These are phyloP conservation scores for Pneumocystis murina DNA, from an alignment of 1,139 yeast species.

Conservation along the genomic window DNA sequence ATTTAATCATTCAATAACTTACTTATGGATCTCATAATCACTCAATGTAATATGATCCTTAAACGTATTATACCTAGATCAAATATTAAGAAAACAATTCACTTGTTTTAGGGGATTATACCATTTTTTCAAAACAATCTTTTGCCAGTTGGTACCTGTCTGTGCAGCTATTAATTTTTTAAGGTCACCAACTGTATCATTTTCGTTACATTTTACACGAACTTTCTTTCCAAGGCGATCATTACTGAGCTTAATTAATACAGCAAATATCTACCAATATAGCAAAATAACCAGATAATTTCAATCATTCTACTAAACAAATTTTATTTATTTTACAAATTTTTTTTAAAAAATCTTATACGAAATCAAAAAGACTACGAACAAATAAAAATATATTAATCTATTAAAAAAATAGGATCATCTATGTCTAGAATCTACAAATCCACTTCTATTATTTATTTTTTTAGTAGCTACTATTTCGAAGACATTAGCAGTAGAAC, in stretches of 20 bases:
- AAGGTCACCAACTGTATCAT: conserved; percentile 83
- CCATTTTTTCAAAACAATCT: conserved; percentile 51
- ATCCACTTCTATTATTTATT: not conserved
- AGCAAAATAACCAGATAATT: conserved; percentile 22
- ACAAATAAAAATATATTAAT: not conserved
- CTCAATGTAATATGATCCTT: conserved; percentile 83
- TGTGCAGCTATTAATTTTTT: conserved; percentile 73
- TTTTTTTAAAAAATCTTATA: not conserved
- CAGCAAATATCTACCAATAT: not conserved
- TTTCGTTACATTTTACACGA: conserved; percentile 43
- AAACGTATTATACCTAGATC: conserved; percentile 43
- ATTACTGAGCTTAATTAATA: conserved; percentile 5
- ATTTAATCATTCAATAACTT: not conserved
- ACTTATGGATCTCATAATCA: conserved; percentile 80
- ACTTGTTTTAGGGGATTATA: conserved; percentile 3
- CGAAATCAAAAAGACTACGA: not conserved
- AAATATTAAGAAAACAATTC: not conserved
- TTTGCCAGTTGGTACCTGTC: conserved; percentile 54
- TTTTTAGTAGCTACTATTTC: not conserved
- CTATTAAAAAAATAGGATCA: not conserved
- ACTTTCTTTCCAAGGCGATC: conserved; percentile 71
- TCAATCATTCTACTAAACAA: conserved; percentile 24
- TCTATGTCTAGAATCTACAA: not conserved
- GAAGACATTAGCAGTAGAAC: not conserved
- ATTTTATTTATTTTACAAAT: not conserved